Base-by-base conservation (phyloP, 2,329 filamentous ascomycete genomes). In the Cladophialophora carrionii region DNA sequence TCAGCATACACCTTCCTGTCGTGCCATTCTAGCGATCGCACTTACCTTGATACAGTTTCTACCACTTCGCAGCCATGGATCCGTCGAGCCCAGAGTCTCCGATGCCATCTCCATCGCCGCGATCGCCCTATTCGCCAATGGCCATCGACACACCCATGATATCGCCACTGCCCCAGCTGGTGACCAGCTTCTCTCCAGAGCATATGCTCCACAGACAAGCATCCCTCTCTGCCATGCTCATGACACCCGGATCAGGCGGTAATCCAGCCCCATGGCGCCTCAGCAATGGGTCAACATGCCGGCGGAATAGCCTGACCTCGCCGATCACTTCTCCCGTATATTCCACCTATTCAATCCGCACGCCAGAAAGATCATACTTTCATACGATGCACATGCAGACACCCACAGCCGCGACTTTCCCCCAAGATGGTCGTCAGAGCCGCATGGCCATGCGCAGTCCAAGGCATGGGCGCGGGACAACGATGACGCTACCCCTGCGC, bases 401-500 rank as follows among this genome's bases (percentile, higher is more conserved):
- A 17, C 58, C 17, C 37, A 26, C 60, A 20, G 29, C 54, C 12
- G 17, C 43, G 10, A 55, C 22, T 8, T 54, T 48, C 51, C 24
- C 56, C 8, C 41, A 32, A 31, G 63, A 68, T 34, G 63, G 68
- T 46, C 62, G 68, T 14, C 63, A 66, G n/a, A 70, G 65, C 61
- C 46, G 68, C 17, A 66, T 68, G 57, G 58, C 61, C 12, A 64
- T 67, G 53, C 60, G 57, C 49, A 66, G 60, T 46, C 62, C 63
- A n/a, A 17, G 14, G 37, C 37, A n/a, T 4, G 48, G 37, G 17
- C 26, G 57, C 31, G 60, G 65, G 20, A 57, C 60, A 52, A 56
- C 63, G 26, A 26, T 69, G 37, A 58, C 63, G 6, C 62, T 68
- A 10, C 67, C 69, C n/a, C 57, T 70, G 29, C 61, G 69, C 46